Evolutionary conservation across 495 filamentous ascomycete species (phyloP).

Genomic region (Tricharina praecox): DNA sequence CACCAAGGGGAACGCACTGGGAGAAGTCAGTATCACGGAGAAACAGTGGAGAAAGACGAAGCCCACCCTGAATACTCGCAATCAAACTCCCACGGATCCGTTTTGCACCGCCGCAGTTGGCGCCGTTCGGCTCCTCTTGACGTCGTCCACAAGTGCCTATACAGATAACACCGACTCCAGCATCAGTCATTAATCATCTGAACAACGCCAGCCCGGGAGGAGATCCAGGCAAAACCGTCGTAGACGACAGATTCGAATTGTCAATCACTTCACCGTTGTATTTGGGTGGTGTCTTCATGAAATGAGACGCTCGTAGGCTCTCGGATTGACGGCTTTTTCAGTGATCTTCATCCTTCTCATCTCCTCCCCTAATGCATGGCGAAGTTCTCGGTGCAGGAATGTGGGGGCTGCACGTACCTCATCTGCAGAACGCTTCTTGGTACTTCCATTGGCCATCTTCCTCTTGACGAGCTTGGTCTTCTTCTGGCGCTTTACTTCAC

Average conservation of each 20-base stretch:
- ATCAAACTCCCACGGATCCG: conserved; percentile 1
- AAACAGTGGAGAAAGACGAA: neutral
- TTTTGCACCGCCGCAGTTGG: neutral
- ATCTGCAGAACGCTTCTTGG: conserved; percentile 21
- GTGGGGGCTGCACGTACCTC: conserved; percentile 21
- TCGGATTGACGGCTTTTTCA: neutral
- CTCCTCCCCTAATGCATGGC: neutral
- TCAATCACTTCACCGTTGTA: neutral
- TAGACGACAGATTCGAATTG: neutral
- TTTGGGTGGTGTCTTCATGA: neutral
- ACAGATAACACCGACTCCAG: neutral
- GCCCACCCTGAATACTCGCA: too few relatives aligned
- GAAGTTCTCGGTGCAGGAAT: neutral
- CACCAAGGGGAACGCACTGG: neutral
- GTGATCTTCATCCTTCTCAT: neutral
- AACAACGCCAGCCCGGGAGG: neutral
- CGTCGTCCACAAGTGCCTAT: neutral
- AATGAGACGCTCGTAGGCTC: neutral
- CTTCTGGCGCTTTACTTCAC: conserved; percentile 52
- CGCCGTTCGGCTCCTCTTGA: neutral
- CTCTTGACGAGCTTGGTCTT: conserved; percentile 41
- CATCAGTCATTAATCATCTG: neutral
- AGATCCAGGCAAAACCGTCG: neutral
- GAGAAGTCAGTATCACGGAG: neutral
- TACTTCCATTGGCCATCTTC: conserved; percentile 13